Base-by-base conservation (phyloP, 129 eudicot genomes). In the Flaveria linearis region DNA sequence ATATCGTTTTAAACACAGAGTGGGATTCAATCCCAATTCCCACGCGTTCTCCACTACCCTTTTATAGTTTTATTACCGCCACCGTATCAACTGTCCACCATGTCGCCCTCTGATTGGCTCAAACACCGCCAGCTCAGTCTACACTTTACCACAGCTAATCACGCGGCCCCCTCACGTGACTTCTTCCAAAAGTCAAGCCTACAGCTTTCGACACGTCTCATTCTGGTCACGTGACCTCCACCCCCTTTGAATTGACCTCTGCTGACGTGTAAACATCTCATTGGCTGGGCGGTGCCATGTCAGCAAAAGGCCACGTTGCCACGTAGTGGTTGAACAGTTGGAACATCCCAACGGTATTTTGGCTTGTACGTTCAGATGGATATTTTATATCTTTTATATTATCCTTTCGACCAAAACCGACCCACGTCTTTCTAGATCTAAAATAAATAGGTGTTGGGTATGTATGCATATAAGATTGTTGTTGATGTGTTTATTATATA, bases 331-430 rank as follows among this genome's bases (percentile, higher is more conserved):
- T 49, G 26, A 69, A 65, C 78, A 64, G 74, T 63, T 80, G 72
- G 71, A 78, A 36, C 25, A 25, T 75, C 71, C 80, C 68, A 72
- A 79, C 78, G 23, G 81, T 75, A 71, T 78, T 84, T 79, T 87
- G 67, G 86, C 87, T 85, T 88, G 66, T 76, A 88, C 84, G 92
- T 65, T 74, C 81, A 65, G 81, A 62, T 74, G 55, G 18, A 63
- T 63, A 28, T 14, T 30, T 30, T 16, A 51, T 20, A 41, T 47
- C 9, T 47, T 39, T 79, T 71, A 71, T 71, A 11, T 71, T 79
- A 79, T 79, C 65, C 73, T 28, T 71, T 42, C 57, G 42, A 22
- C 73, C 57, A 78, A 36, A 61, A 33, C 71, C 56, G 66, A 15
- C 65, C 28, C 58, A 36, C 50, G 65, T 72, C 45, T 16, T 20